Evolutionary conservation across 2,329 filamentous ascomycete genomes (phyloP).

Genomic region (Phaeosphaeria sp.): DNA sequence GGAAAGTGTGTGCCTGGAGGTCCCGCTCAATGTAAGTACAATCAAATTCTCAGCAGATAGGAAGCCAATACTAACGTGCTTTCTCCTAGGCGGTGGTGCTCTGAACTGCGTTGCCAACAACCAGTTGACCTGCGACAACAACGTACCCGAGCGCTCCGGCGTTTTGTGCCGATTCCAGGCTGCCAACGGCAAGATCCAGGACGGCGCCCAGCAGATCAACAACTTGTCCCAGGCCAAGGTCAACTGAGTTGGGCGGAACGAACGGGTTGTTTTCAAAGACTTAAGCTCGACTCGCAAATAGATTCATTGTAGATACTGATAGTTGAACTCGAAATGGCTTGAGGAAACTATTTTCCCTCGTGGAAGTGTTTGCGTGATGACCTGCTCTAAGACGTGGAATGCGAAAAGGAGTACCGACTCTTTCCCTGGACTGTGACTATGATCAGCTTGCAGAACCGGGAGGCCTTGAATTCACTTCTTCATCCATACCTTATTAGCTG

Average conservation of each 20-base stretch:
- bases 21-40: slow-evolving; percentile 18
- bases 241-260: slow-evolving; percentile 8
- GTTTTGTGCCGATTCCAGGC: slow-evolving; percentile 21
- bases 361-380: not conserved
- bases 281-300: not conserved
- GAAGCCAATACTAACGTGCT: not conserved
- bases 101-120: slow-evolving; percentile 26
- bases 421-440: no score
- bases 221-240: slow-evolving; percentile 19
- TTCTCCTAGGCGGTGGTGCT: slow-evolving; percentile 15
- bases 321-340: not conserved
- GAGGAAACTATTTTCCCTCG: not conserved
- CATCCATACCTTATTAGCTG: no score
- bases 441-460: no score
- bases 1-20: slow-evolving; percentile 27
- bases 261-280: not conserved
- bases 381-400: not conserved
- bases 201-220: slow-evolving; percentile 15
- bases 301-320: not conserved
- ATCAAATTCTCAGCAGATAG: not conserved
- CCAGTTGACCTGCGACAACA: slow-evolving; percentile 22
- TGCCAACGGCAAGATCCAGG: slow-evolving; percentile 16
- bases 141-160: slow-evolving; percentile 18
- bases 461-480: no score
- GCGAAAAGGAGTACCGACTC: not conserved